phyloP scores from a whole-genome alignment of 208 protist genomes.

The Vickermania spadyakhi region DNA sequence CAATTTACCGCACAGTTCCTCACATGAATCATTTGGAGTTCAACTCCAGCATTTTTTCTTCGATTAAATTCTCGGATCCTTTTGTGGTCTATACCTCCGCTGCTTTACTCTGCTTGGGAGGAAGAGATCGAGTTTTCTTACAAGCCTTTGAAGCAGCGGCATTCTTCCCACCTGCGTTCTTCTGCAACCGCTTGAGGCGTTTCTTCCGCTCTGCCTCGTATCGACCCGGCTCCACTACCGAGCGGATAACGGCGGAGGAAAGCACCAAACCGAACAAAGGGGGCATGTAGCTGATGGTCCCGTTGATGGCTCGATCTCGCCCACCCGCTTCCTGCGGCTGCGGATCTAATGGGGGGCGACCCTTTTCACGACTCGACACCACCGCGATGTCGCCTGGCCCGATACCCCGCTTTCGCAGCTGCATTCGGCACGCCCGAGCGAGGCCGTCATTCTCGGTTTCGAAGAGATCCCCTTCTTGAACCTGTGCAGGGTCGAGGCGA shows the following conservation, averaged over 20 bases:
- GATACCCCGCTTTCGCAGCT: conserved; percentile 54
- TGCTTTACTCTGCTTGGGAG: too few species aligned
- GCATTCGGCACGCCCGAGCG: conserved; percentile 45
- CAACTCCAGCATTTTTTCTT: too few species aligned
- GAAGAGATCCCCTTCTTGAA: conserved; percentile 58
- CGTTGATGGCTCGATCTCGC: conserved; percentile 71
- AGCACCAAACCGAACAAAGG: conserved; percentile 78
- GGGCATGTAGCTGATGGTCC: conserved; percentile 89
- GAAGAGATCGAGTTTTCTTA: not conserved
- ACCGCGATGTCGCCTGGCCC: conserved; percentile 43
- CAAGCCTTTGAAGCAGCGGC: not conserved
- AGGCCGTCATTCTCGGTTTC: conserved; percentile 75
- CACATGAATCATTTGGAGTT: too few species aligned
- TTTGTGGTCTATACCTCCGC: too few species aligned
- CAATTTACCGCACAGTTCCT: too few species aligned
- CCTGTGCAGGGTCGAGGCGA: conserved; percentile 55
- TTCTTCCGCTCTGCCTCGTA: conserved; percentile 27
- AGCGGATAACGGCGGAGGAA: conserved; percentile 56
- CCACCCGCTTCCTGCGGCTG: conserved; percentile 71
- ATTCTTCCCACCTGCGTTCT: conserved; percentile 13
- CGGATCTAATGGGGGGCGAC: conserved; percentile 44
- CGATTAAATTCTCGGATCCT: too few species aligned
- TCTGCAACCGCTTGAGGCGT: conserved; percentile 25
- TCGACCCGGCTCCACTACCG: conserved; percentile 40
- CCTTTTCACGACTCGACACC: conserved; percentile 61